Base-by-base conservation (phyloP, 495 filamentous ascomycete genomes). In the Talaromyces stipitatus region DNA sequence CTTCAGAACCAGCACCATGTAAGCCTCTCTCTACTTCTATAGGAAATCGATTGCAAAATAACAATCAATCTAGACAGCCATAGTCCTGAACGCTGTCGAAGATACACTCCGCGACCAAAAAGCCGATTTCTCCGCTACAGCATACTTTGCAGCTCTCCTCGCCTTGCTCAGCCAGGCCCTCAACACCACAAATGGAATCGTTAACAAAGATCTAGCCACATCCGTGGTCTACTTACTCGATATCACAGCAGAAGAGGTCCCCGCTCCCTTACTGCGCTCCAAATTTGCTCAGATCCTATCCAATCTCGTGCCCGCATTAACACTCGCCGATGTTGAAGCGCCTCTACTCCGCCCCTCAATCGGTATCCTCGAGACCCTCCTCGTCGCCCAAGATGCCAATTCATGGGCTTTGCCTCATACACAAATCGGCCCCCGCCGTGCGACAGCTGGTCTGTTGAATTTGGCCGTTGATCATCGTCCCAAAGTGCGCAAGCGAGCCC, bases 151-250 rank as follows among this genome's bases (percentile, higher is more conserved):
- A n/a, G 91, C 95, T 2, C 81, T 98, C n/a, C 79, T 98, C 38
- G 91, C 92, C 30, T 78, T 98, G 4, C 82, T 98, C 12, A 83
- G 82, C 55, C 88, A 92, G 70, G 83, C 88, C 1, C 77, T 88
- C 16, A 84, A 82, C 16, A 71, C 78, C 38, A 69, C 77, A 3
- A 72, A 78, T 56, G 82, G 82, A 36, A 80, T 85, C 28, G 73
- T 86, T 53, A 95, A 95, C 70, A 92, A 90, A 69, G 88, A 94
- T 50, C 74, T 95, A 36, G 88, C 88, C 22, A 84, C 86, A 20
- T 90, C 94, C 12, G 88, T 96, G 58, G 89, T 98, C 56, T 98
- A 98, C 71, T 85, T 98, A 14, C 90, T 98, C 75, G 94, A 98
- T 70, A 73, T 92, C 60, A 84, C 95, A 60, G 89, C 91, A 12